phyloP scores from a whole-genome alignment of 139 green algal species.

The Tetradesmus obliquus region DNA sequence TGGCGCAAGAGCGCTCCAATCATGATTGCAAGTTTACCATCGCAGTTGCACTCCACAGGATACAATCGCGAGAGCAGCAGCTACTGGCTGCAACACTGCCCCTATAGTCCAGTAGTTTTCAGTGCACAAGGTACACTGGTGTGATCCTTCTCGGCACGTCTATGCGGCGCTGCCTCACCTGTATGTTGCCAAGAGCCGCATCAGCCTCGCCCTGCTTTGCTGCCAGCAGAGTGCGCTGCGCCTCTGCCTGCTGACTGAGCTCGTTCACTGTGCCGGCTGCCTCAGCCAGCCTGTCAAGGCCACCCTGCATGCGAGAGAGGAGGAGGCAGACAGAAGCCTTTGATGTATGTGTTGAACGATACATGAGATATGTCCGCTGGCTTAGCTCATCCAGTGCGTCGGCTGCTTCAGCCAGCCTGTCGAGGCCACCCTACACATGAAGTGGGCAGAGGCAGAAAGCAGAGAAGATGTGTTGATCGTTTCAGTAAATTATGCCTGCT shows the following conservation, averaged over 20 bases:
- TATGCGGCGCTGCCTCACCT: conserved; percentile 31
- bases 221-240: conserved; percentile 74
- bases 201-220: conserved; percentile 79
- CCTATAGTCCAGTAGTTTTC: background rate
- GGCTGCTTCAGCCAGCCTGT: conserved; percentile 81
- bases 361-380: conserved; percentile 49
- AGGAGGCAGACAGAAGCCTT: background rate
- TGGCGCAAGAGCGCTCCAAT: too few relatives aligned
- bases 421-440: conserved; percentile 66
- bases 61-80: background rate
- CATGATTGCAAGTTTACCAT: too few relatives aligned
- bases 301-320: conserved; percentile 51
- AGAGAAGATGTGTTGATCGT: too few relatives aligned
- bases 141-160: too few relatives aligned
- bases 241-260: conserved; percentile 66
- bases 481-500: conserved; percentile 48
- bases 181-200: conserved; percentile 71
- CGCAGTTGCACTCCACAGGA: too few relatives aligned
- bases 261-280: conserved; percentile 76
- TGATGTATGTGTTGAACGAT: too few relatives aligned
- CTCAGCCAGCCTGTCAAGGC: conserved; percentile 81
- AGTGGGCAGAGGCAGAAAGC: background rate
- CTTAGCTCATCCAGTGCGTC: conserved; percentile 75
- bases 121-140: too few relatives aligned
- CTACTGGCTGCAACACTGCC: background rate